Conservation (phyloP, 106 monocot genomes). For the Acanthochlamys bracteata region DNA sequence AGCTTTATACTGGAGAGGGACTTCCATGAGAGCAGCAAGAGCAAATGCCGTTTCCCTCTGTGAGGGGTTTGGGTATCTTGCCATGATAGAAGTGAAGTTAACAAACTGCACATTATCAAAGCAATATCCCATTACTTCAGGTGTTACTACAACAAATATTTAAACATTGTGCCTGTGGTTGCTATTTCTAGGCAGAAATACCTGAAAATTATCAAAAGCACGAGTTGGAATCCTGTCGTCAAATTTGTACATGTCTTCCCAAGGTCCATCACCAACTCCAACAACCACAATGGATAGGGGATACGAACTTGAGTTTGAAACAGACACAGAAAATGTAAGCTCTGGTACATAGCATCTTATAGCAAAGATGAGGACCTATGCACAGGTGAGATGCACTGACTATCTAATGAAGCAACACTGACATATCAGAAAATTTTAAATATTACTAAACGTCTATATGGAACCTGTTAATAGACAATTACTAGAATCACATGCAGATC, state of each 20-base stretch:
- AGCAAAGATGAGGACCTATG: too few relatives aligned
- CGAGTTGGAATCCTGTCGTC: constrained; percentile 61
- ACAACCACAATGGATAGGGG: constrained; percentile 73
- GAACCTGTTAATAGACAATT: too few relatives aligned
- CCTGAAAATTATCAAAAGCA: constrained; percentile 83
- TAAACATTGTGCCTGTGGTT: neutral
- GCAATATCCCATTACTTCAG: too few relatives aligned
- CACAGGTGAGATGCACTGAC: too few relatives aligned
- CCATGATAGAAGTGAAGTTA: constrained; percentile 66
- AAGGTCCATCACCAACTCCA: constrained; percentile 89
- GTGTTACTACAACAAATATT: neutral
- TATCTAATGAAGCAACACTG: too few relatives aligned
- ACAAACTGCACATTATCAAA: constrained; percentile 48
- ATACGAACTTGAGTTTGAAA: constrained; percentile 26
- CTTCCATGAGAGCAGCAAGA: constrained; percentile 72
- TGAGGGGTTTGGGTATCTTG: constrained; percentile 17
- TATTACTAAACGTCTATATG: too few relatives aligned
- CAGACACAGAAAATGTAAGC: too few relatives aligned
- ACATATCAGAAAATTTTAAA: too few relatives aligned
- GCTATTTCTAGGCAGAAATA: neutral
- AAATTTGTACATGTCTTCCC: constrained; percentile 76
- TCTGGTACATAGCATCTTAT: too few relatives aligned
- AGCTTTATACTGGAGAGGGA: constrained; percentile 68
- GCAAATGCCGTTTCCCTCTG: constrained; percentile 68
- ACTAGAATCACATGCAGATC: too few relatives aligned